These are phyloP conservation scores for Fennellomyces sp. DNA, from an alignment of 371 early-diverging fungal genomes.

Conservation along the genomic window DNA sequence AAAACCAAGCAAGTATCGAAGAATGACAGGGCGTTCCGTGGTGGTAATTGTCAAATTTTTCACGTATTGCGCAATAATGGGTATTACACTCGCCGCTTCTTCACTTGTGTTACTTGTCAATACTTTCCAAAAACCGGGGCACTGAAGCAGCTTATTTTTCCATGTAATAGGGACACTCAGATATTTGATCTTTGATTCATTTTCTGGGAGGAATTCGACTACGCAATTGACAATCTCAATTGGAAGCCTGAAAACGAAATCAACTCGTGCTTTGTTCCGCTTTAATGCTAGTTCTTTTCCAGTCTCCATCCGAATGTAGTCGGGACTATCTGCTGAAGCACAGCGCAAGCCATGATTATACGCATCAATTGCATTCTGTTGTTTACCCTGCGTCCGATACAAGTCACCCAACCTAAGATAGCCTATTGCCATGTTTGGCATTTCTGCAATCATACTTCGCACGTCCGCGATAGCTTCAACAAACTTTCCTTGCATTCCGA, in stretches of 20 bases:
- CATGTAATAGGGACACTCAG: background rate
- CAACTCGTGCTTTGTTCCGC: background rate
- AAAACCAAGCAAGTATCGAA: background rate
- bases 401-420: background rate
- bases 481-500: too few species aligned
- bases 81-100: background rate
- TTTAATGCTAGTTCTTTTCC: background rate
- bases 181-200: background rate
- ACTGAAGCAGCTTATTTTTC: background rate
- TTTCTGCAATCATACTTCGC: background rate
- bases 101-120: background rate
- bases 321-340: background rate
- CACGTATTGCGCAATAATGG: background rate
- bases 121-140: background rate
- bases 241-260: background rate
- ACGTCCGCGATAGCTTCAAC: background rate
- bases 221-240: background rate
- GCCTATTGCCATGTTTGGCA: background rate
- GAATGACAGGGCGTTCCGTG: background rate
- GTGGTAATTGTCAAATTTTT: background rate
- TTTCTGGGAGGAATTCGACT: background rate
- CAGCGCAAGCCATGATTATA: background rate
- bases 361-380: background rate
- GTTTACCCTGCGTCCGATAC: slow-evolving; percentile 1
- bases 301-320: background rate